Conservation (phyloP, 2,329 filamentous ascomycete genomes). For the Xenoacremonium recifei region DNA sequence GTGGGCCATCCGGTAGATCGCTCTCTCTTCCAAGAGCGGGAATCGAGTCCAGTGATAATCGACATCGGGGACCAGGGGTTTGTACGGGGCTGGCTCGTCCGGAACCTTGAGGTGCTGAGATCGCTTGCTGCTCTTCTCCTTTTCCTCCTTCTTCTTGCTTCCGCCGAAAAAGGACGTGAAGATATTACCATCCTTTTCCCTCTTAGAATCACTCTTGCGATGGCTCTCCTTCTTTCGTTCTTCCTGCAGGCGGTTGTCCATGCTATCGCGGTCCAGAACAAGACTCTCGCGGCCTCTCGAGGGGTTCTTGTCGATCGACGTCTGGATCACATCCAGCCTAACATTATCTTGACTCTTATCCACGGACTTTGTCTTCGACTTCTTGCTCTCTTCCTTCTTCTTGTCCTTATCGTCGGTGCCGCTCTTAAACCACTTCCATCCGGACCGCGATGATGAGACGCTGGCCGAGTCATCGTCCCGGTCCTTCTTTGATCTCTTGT, state of each 20-base stretch:
- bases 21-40: constrained; percentile 89
- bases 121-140: constrained; percentile 73
- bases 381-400: constrained; percentile 62
- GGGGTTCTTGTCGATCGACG: constrained; percentile 71
- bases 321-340: constrained; percentile 82
- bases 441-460: constrained; percentile 58
- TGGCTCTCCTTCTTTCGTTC: constrained; percentile 79
- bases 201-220: constrained; percentile 77
- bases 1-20: constrained; percentile 98
- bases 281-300: constrained; percentile 77
- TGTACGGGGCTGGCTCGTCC: constrained; percentile 67
- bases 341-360: constrained; percentile 73
- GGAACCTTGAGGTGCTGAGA: constrained; percentile 71
- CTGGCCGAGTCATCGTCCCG: constrained; percentile 61
- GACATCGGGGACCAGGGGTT: constrained; percentile 76
- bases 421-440: constrained; percentile 76
- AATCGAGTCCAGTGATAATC: constrained; percentile 97
- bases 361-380: constrained; percentile 60
- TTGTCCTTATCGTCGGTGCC: constrained; percentile 70
- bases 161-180: constrained; percentile 92
- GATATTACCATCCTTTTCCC: constrained; percentile 90
- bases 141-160: constrained; percentile 81
- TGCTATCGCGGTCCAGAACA: constrained; percentile 73
- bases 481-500: constrained; percentile 76
- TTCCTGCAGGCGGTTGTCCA: constrained; percentile 71